Evolutionary conservation across 352 stramenopile genomes (phyloP).

Genomic region (Pythium folliculosum): DNA sequence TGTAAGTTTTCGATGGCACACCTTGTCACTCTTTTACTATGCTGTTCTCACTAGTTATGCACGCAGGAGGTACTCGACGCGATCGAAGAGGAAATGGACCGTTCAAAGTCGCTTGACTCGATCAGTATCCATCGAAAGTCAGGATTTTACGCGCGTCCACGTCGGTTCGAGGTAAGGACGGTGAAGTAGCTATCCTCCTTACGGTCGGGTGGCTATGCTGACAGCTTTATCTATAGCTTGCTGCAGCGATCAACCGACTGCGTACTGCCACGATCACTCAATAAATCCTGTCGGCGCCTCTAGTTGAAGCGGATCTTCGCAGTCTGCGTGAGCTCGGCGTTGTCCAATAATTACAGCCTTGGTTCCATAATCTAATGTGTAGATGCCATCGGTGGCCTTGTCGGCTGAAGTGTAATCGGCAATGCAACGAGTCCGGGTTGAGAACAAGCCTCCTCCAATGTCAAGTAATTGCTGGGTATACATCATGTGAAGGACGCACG

Average conservation of each 20-base stretch:
- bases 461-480: slow-evolving; percentile 35
- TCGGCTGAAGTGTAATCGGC: background rate
- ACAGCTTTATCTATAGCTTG: slow-evolving; percentile 45
- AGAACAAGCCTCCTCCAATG: slow-evolving; percentile 28
- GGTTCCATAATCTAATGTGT: slow-evolving; percentile 13
- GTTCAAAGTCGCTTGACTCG: slow-evolving; percentile 59
- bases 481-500: slow-evolving; percentile 44
- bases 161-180: slow-evolving; percentile 71
- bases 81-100: slow-evolving; percentile 71
- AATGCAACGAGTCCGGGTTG: background rate
- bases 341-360: background rate
- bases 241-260: slow-evolving; percentile 88
- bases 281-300: slow-evolving; percentile 28
- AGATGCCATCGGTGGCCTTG: background rate
- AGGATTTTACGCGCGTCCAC: slow-evolving; percentile 78
- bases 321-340: background rate
- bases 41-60: background rate
- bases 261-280: slow-evolving; percentile 70
- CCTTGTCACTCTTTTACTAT: background rate
- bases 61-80: slow-evolving; percentile 57
- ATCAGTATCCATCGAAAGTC: slow-evolving; percentile 56
- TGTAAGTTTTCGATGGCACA: slow-evolving; percentile 28
- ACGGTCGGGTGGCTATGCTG: background rate
- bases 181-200: background rate
- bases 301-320: background rate